Conservation (phyloP, 139 green algal species). For the Ettlia oleoabundans region DNA sequence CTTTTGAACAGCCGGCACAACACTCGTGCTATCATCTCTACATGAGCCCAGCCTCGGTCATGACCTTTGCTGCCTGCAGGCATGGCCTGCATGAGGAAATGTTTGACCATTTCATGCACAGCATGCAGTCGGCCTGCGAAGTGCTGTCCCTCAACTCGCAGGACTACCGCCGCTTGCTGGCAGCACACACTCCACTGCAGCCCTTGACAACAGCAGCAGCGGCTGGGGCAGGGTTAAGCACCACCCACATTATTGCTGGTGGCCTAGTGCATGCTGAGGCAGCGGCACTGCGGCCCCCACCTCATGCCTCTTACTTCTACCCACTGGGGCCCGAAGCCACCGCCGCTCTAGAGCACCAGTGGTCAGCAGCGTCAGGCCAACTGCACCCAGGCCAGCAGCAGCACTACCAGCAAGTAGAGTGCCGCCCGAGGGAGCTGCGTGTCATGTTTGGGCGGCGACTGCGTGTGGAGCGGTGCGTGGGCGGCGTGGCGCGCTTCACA, state of each 20-base stretch:
- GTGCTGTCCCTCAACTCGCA: slow-evolving; percentile 40
- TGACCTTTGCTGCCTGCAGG: no score
- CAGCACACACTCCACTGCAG: background rate
- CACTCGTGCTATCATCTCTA: no score
- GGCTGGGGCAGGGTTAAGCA: no score
- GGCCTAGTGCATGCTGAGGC: no score
- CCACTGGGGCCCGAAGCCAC: slow-evolving; percentile 36
- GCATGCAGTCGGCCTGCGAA: slow-evolving; percentile 37
- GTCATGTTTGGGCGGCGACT: slow-evolving; percentile 81
- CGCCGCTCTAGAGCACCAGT: slow-evolving; percentile 41
- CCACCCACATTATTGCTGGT: no score
- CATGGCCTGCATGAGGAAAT: slow-evolving; percentile 56
- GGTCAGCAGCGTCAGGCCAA: background rate
- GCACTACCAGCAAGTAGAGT: background rate
- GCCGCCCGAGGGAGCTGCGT: slow-evolving; percentile 19
- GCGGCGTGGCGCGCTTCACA: slow-evolving; percentile 58
- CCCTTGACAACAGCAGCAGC: no score
- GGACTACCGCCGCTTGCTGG: slow-evolving; percentile 60
- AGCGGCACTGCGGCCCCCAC: background rate
- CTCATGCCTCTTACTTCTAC: slow-evolving; percentile 60
- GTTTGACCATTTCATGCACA: slow-evolving; percentile 52
- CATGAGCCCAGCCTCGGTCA: no score
- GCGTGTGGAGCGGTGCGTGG: slow-evolving; percentile 43
- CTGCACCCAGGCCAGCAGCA: background rate
- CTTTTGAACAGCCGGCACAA: no score